A percentile compares a stretch with the other conserved stretches of the same genome.
Conservation (phyloP, 192 early-diverging fungal species). For the Phycomyces nitens region DNA sequence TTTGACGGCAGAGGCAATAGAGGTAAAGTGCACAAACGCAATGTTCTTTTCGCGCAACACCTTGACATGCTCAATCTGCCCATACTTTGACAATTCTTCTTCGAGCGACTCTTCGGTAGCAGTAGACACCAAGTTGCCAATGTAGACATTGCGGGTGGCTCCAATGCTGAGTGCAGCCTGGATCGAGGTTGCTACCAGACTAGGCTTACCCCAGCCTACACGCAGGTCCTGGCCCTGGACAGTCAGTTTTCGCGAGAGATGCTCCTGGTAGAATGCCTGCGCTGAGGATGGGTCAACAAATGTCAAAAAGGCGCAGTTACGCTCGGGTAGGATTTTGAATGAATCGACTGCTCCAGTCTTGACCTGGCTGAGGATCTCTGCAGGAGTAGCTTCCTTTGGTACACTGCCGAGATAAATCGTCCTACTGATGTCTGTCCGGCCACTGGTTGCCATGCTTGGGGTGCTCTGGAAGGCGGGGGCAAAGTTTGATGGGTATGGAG, state of each 20-base stretch:
- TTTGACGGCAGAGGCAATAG: conserved; percentile 64
- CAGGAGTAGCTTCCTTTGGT: conserved; percentile 46
- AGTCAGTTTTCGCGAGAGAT: conserved; percentile 39
- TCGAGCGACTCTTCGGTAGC: conserved; percentile 49
- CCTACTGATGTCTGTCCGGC: conserved; percentile 35
- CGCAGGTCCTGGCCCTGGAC: conserved; percentile 58
- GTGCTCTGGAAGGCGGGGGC: not conserved
- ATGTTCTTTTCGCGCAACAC: conserved; percentile 70
- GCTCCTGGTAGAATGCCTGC: conserved; percentile 52
- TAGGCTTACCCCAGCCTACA: conserved; percentile 77
- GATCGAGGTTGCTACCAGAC: conserved; percentile 41
- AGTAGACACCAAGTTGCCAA: conserved; percentile 62
- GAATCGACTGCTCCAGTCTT: conserved; percentile 67
- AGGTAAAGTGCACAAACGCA: conserved; percentile 80
- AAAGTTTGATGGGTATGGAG: not conserved
- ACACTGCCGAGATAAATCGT: conserved; percentile 84
- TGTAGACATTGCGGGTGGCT: conserved; percentile 76
- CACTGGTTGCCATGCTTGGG: not conserved
- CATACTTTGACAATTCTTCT: conserved; percentile 62
- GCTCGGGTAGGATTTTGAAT: conserved; percentile 65
- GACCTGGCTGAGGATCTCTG: conserved; percentile 68
- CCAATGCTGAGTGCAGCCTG: conserved; percentile 58
- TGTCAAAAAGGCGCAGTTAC: conserved; percentile 76
- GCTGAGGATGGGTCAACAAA: conserved; percentile 70
- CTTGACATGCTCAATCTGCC: conserved; percentile 68